Conservation (phyloP, 805 yeast genomes). For the Starmerella asiatica region DNA sequence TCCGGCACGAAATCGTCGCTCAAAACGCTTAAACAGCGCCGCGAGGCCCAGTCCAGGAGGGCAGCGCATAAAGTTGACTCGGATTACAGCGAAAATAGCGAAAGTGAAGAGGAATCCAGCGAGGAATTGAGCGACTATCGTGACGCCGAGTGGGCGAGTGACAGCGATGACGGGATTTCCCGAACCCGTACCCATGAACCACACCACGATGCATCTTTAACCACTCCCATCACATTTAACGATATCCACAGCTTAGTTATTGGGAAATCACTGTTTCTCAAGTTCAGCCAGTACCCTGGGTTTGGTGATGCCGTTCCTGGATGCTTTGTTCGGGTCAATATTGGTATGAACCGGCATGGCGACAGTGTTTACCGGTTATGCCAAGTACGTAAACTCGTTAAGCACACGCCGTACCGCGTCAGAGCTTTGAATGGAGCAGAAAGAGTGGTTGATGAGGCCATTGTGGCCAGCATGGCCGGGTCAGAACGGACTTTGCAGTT, state of each 20-base stretch:
- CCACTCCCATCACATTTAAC: slow-evolving; percentile 33
- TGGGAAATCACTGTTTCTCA: slow-evolving; percentile 63
- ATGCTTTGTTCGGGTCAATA: slow-evolving; percentile 69
- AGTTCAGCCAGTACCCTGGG: slow-evolving; percentile 69
- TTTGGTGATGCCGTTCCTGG: slow-evolving; percentile 59
- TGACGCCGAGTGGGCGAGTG: slow-evolving; percentile 38
- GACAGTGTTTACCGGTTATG: slow-evolving; percentile 69
- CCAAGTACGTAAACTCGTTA: slow-evolving; percentile 52
- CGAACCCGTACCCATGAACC: no score
- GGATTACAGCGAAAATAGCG: slow-evolving; percentile 29
- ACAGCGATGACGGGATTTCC: slow-evolving; percentile 28
- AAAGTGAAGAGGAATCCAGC: slow-evolving; percentile 27
- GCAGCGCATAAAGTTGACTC: slow-evolving; percentile 26
- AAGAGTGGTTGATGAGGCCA: slow-evolving; percentile 41
- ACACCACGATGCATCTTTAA: slow-evolving; percentile 21
- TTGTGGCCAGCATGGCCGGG: slow-evolving; percentile 71
- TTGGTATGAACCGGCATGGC: slow-evolving; percentile 56
- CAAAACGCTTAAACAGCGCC: slow-evolving; percentile 61
- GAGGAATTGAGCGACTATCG: slow-evolving; percentile 33
- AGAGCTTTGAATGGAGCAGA: no score
- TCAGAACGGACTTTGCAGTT: slow-evolving; percentile 64
- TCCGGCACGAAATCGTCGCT: slow-evolving; percentile 39
- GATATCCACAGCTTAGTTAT: slow-evolving; percentile 65
- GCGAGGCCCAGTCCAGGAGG: slow-evolving; percentile 10
- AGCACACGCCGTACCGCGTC: slow-evolving; percentile 36